These are phyloP conservation scores for Fusarium solani-melongenae DNA, from an alignment of 2,329 filamentous ascomycete genomes.

Conservation along the genomic window DNA sequence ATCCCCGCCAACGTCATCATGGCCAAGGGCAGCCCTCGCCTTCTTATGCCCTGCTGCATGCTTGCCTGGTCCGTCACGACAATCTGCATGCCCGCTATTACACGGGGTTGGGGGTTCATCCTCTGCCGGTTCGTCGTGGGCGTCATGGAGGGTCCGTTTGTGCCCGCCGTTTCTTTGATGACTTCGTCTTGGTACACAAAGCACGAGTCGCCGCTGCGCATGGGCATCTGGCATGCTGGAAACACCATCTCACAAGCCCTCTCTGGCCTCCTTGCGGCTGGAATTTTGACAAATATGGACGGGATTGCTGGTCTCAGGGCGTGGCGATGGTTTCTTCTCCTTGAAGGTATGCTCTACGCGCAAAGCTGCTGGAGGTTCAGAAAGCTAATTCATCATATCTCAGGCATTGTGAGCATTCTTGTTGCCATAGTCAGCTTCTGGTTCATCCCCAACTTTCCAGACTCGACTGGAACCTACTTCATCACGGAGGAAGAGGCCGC, in stretches of 20 bases:
- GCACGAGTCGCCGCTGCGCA: slow-evolving; percentile 54
- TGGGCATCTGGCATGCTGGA: slow-evolving; percentile 59
- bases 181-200: slow-evolving; percentile 61
- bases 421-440: slow-evolving; percentile 47
- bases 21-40: slow-evolving; percentile 51
- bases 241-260: slow-evolving; percentile 58
- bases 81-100: slow-evolving; percentile 56
- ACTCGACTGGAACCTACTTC: slow-evolving; percentile 46
- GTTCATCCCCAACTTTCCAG: slow-evolving; percentile 52
- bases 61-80: slow-evolving; percentile 57
- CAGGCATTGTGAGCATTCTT: slow-evolving; percentile 46
- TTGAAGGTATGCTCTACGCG: slow-evolving; percentile 40
- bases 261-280: slow-evolving; percentile 57
- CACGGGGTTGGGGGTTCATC: slow-evolving; percentile 42
- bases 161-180: slow-evolving; percentile 57
- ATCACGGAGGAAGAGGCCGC: slow-evolving; percentile 52
- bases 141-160: slow-evolving; percentile 52
- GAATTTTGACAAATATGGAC: slow-evolving; percentile 57
- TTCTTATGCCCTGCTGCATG: slow-evolving; percentile 52
- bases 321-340: slow-evolving; percentile 58
- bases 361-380: fast-evolving
- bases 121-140: slow-evolving; percentile 48
- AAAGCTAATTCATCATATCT: fast-evolving
- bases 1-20: slow-evolving; percentile 59
- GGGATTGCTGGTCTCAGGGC: slow-evolving; percentile 46